These are phyloP conservation scores for Stenocarpella maydis DNA, from an alignment of 2,329 filamentous ascomycete species.

Conservation along the genomic window DNA sequence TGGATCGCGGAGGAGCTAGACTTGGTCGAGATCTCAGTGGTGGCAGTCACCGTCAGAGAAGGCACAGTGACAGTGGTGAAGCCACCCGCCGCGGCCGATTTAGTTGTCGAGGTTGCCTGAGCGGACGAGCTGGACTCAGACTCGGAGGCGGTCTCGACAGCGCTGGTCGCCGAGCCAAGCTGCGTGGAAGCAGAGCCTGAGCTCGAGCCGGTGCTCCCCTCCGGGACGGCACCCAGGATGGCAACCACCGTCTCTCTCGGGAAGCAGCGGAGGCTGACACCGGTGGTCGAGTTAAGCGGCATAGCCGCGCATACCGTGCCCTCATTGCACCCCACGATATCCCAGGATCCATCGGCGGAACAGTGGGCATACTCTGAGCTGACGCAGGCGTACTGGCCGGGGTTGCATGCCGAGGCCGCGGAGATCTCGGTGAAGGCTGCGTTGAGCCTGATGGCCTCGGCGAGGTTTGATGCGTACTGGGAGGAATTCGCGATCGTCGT, in stretches of 20 bases:
- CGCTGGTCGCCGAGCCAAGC: conserved; percentile 6
- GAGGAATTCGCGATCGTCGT: conserved; percentile 52
- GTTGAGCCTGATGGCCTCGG: conserved; percentile 56
- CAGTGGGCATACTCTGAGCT: conserved; percentile 59
- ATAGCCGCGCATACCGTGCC: conserved; percentile 59
- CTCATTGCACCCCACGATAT: conserved; percentile 48
- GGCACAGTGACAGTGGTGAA: conserved; percentile 28
- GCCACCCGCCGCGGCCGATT: not conserved
- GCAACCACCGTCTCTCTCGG: conserved; percentile 49
- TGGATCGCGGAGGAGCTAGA: not conserved
- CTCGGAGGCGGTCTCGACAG: not conserved
- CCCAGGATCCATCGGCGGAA: conserved; percentile 49
- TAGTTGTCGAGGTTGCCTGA: not conserved
- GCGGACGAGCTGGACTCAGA: not conserved
- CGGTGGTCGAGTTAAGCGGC: conserved; percentile 58
- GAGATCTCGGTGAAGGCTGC: conserved; percentile 54
- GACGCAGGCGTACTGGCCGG: conserved; percentile 61
- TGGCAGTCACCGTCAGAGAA: conserved; percentile 27
- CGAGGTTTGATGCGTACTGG: conserved; percentile 55
- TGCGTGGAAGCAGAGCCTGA: not conserved
- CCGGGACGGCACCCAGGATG: conserved; percentile 48
- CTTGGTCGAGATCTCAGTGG: conserved; percentile 2
- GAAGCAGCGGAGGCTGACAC: conserved; percentile 59
- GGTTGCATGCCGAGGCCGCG: conserved; percentile 54
- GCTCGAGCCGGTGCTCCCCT: not conserved